Percentiles rank a stretch among this genome's conserved stretches.
Conservation (phyloP, 2,329 filamentous ascomycete genomes). For the Pseudocercospora macadamiae region DNA sequence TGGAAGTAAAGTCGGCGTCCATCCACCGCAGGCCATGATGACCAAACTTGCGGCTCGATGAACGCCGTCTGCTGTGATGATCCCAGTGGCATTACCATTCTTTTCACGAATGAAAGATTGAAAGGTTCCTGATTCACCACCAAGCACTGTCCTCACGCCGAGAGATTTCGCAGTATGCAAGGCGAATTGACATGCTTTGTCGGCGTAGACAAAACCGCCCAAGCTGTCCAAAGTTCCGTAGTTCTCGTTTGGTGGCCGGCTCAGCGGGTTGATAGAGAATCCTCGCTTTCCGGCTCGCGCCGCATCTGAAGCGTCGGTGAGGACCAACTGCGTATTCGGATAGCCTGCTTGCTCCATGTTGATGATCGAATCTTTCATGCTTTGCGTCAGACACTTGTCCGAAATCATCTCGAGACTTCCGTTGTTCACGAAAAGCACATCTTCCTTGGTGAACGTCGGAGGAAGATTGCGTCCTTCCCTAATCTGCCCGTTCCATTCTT, state of each 20-base stretch:
- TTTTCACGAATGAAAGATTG: neutral
- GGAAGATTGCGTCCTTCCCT: neutral
- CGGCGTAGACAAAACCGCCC: conserved; percentile 10
- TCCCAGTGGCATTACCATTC: conserved; percentile 4
- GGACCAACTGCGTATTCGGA: too few species aligned
- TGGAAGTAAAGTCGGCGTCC: conserved; percentile 41
- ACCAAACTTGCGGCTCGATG: conserved; percentile 35
- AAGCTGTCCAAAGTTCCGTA: conserved; percentile 13
- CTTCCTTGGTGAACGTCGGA: conserved; percentile 4
- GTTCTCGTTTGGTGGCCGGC: conserved; percentile 1
- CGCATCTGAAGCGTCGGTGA: too few species aligned
- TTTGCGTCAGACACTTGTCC: too few species aligned
- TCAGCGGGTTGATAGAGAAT: too few species aligned
- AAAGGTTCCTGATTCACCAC: neutral
- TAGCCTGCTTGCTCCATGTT: too few species aligned
- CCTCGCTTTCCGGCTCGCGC: too few species aligned
- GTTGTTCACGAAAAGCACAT: too few species aligned
- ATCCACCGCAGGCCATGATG: conserved; percentile 30
- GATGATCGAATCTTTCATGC: too few species aligned
- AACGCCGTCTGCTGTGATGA: conserved; percentile 46
- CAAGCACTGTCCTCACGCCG: neutral
- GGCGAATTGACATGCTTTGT: conserved; percentile 16
- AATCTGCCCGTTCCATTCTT: conserved; percentile 32
- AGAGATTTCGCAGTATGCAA: conserved; percentile 3
- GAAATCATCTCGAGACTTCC: too few species aligned